Conservation (phyloP, 2,329 filamentous ascomycete species). For the Fusarium annulatum region DNA sequence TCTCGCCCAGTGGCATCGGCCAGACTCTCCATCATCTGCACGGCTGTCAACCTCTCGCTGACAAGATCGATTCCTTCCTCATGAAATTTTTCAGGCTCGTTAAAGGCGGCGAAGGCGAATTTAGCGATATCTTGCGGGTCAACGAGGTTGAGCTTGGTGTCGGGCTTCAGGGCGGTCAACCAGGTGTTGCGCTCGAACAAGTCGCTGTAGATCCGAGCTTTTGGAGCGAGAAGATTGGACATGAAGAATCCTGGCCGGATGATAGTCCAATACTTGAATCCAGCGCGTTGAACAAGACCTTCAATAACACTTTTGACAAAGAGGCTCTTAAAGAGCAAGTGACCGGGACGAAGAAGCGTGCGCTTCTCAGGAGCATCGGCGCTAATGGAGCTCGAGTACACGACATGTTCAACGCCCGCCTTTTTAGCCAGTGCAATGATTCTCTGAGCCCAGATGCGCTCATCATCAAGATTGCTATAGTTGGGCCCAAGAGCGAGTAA, state of each 20-base stretch:
- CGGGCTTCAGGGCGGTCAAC: neutral
- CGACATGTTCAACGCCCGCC: neutral
- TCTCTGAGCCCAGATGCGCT: slow-evolving; percentile 1
- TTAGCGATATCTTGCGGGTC: neutral
- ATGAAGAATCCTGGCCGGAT: neutral
- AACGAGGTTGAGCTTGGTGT: neutral
- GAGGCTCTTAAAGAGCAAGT: neutral
- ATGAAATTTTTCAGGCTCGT: accelerated
- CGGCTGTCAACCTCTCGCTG: neutral
- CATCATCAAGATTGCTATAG: neutral
- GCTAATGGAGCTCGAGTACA: slow-evolving; percentile 2
- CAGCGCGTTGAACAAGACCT: neutral
- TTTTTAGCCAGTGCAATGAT: neutral
- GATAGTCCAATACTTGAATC: neutral
- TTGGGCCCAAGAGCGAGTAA: neutral
- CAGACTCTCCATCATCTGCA: neutral
- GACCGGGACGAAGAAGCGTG: neutral
- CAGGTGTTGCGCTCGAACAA: neutral
- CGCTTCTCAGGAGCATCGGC: slow-evolving; percentile 2
- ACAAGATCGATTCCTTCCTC: neutral
- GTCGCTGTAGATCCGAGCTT: neutral
- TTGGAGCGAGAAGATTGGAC: neutral
- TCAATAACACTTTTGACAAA: neutral
- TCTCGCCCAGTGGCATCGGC: neutral
- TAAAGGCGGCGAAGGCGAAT: neutral